Evolutionary conservation across 2,329 filamentous ascomycete genomes (phyloP), one percentile per base, ranked within the genome.

Genomic region (Trichoderma aggressivum): DNA sequence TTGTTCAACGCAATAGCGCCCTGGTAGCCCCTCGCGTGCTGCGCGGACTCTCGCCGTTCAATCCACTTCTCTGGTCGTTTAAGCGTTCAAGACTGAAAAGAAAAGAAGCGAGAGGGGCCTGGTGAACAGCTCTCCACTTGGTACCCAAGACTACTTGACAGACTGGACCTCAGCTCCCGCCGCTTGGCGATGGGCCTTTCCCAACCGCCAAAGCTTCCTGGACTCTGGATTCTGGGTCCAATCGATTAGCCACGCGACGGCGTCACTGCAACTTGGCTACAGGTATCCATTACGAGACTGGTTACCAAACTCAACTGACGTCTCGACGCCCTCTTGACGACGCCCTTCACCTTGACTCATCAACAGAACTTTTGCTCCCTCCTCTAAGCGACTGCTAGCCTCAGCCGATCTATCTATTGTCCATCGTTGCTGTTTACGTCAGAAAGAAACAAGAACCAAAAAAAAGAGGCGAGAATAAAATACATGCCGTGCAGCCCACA

Each of bases 201-300:
- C 56, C 55, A 69, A 53, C 66, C 66, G 56, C 66, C 66, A 69
- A 61, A 50, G n/a, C 66, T 53, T 69, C 66, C 66, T 36, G 34
- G 66, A 50, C 66, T 16, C 55, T 62, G 67, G 32, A 63, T 63
- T 56, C 50, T 70, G 59, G 67, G 55, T 63, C 67, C 67, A 70
- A 63, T 58, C 67, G 67, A 70, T 70, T 58, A 70, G 59, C 59
- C 67, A 70, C 67, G 67, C 32, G 67, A 70, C 67, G 67, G 58
- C 47, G 58, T 56, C 56, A 47, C 43, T 50, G 53, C 43, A 63
- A 8, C 53, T 53, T 43, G 59, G 18, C 32, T 43, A 34, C 30
- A 59, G 32, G 32, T 59, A 59, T 18, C 53, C 28, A 70, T 70
- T 70, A 65, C 68, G 68, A 64, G 50, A 70, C 36, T 58, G 60